Evolutionary conservation across 2,329 filamentous ascomycete species (phyloP).

Genomic region (Fusarium neocosmosporiellum): DNA sequence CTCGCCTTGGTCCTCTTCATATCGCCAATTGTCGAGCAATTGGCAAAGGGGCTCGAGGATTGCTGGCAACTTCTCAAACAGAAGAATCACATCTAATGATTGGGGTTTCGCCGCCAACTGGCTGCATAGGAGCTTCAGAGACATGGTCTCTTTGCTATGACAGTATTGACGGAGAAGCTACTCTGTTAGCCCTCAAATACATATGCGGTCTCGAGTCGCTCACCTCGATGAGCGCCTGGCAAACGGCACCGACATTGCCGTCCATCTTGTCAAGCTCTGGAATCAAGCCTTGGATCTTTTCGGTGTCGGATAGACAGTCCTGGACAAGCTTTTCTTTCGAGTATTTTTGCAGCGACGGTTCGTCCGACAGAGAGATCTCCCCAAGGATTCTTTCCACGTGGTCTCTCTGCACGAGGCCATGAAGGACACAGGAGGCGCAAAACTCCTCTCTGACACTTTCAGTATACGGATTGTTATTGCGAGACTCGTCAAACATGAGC

Average conservation of each 20-base stretch:
- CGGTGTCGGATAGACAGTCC: slow-evolving; percentile 81
- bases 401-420: slow-evolving; percentile 82
- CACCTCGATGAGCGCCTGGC: slow-evolving; percentile 80
- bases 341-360: slow-evolving; percentile 80
- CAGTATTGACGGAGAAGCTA: slow-evolving; percentile 77
- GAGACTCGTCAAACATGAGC: slow-evolving; percentile 69
- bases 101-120: slow-evolving; percentile 78
- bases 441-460: slow-evolving; percentile 77
- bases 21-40: slow-evolving; percentile 81
- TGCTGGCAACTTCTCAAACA: slow-evolving; percentile 77
- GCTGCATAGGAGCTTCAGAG: slow-evolving; percentile 79
- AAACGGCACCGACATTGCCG: slow-evolving; percentile 89
- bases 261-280: slow-evolving; percentile 89
- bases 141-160: slow-evolving; percentile 79
- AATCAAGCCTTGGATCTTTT: slow-evolving; percentile 80
- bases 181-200: slow-evolving; percentile 1
- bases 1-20: slow-evolving; percentile 86
- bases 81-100: slow-evolving; percentile 78
- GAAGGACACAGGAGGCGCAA: slow-evolving; percentile 88
- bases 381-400: slow-evolving; percentile 85
- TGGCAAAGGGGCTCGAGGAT: slow-evolving; percentile 80
- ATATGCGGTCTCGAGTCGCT: slow-evolving; percentile 25
- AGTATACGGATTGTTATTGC: slow-evolving; percentile 66
- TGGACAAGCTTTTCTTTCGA: slow-evolving; percentile 81
- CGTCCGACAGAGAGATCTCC: slow-evolving; percentile 83